These are phyloP conservation scores for Populus ilicifolia DNA, from an alignment of 345 rosid species.

Conservation along the genomic window DNA sequence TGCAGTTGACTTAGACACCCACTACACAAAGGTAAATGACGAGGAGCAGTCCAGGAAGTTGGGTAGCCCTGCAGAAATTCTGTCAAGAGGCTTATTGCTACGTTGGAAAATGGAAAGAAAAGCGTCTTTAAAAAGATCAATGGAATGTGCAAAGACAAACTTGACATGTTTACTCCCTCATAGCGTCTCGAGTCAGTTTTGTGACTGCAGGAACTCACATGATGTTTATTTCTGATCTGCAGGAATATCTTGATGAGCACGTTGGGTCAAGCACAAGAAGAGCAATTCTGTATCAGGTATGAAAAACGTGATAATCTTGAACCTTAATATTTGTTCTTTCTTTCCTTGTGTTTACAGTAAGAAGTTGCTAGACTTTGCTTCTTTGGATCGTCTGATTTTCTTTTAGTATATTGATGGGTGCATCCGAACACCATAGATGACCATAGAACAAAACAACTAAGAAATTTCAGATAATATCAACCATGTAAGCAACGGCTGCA, in stretches of 20 bases:
- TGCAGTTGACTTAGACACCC: conserved; percentile 96
- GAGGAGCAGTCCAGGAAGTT: background rate
- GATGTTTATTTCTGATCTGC: conserved; percentile 22
- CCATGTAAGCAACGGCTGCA: background rate
- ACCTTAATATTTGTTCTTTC: background rate
- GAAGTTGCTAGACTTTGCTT: background rate
- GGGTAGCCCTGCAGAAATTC: background rate
- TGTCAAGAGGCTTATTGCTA: no score
- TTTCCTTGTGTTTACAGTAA: background rate
- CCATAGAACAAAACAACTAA: background rate
- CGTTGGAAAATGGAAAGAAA: background rate
- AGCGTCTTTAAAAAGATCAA: background rate
- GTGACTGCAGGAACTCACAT: background rate
- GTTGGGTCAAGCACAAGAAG: conserved; percentile 64
- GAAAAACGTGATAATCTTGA: conserved; percentile 13
- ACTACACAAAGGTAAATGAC: conserved; percentile 60
- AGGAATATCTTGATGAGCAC: conserved; percentile 76
- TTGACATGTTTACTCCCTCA: background rate
- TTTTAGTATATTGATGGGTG: background rate
- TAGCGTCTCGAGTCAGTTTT: background rate
- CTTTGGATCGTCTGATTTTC: background rate
- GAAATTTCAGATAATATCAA: background rate
- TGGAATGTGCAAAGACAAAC: background rate
- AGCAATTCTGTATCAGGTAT: conserved; percentile 68
- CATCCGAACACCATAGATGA: background rate